Conservation (phyloP, 345 rosid species). For the Rhizophora apiculata region DNA sequence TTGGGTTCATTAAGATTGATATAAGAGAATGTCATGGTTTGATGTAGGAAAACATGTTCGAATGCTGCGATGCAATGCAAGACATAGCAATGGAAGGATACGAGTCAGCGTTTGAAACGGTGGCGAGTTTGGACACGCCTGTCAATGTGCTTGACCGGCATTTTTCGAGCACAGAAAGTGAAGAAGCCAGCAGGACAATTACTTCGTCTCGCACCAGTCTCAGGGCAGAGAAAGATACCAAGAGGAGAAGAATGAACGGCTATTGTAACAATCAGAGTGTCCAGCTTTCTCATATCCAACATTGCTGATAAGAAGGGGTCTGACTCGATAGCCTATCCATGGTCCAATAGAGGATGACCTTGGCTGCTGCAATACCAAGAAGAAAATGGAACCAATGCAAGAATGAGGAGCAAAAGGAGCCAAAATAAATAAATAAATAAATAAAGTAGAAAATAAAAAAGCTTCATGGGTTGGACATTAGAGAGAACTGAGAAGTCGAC, state of each 20-base stretch:
- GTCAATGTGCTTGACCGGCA: slow-evolving; percentile 55
- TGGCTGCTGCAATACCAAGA: slow-evolving; percentile 22
- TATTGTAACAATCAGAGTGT: slow-evolving; percentile 15
- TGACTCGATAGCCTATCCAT: not conserved
- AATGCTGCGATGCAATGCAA: slow-evolving; percentile 51
- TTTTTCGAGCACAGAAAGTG: slow-evolving; percentile 48
- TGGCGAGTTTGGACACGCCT: slow-evolving; percentile 43
- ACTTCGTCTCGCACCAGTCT: slow-evolving; percentile 6
- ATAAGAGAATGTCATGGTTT: not conserved
- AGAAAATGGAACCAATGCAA: not conserved
- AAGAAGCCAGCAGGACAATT: slow-evolving; percentile 29
- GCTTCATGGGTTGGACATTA: not conserved
- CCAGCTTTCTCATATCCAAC: slow-evolving; percentile 32
- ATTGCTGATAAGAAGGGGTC: slow-evolving; percentile 21
- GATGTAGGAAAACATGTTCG: slow-evolving; percentile 45
- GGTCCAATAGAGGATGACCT: slow-evolving; percentile 39
- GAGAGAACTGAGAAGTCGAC: no score
- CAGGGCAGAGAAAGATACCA: slow-evolving; percentile 17
- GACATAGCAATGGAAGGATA: slow-evolving; percentile 32
- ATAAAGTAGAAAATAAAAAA: not conserved
- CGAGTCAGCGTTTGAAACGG: slow-evolving; percentile 31
- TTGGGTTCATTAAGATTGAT: not conserved
- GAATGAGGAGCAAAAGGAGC: not conserved
- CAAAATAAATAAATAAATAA: not conserved
- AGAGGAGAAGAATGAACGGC: slow-evolving; percentile 34